Base-by-base conservation (phyloP, 495 filamentous ascomycete species). In the Aspergillus carlsbadensis region DNA sequence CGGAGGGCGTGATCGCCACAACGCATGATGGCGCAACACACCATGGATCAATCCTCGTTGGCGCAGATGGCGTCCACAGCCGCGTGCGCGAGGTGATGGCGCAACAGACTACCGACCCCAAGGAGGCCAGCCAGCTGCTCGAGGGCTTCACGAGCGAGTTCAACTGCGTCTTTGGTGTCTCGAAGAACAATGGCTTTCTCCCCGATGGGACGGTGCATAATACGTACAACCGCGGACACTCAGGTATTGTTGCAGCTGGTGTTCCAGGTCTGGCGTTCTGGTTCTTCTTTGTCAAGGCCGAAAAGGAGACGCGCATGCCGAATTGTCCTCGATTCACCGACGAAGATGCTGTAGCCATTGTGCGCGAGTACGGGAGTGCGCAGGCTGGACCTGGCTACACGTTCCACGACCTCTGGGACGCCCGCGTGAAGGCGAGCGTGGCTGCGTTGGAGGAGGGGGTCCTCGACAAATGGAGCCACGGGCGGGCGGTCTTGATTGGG, bases 41-140 rank as follows among this genome's bases (percentile, higher is more conserved):
- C 43, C 42, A 57, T 7, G 79, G 78, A 0, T 63, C 76, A 35
- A 44, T 80, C 13, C 55, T 82, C 2, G 65, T 78, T 7, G 79
- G 77, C 0, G 71, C 70, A 14, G 80, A 82, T 57, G 80, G 79
- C 0, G 70, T 80, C 18, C 71, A 77, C 53, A 79, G 77, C 59
- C 64, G 54, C 53, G 72, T 73, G 20, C 61, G 76, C 22, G 41
- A 61, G 42, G 62, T 74, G 51, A 75, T 81, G 18, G 39, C 75
- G 10, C 65, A 70, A 0, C 53, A 68, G n/a, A 61, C 54, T 39
- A 64, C 60, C 60, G n/a, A n/a, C n/a, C n/a, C n/a, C n/a, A n/a
- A n/a, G n/a, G n/a, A n/a, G n/a, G n/a, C n/a, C n/a, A n/a, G n/a
- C 56, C 37, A 33, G 47, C 31, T 47, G 57, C 58, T 26, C 48